Evolutionary conservation across 345 rosid species (phyloP).

Genomic region (Eutrema japonicum): DNA sequence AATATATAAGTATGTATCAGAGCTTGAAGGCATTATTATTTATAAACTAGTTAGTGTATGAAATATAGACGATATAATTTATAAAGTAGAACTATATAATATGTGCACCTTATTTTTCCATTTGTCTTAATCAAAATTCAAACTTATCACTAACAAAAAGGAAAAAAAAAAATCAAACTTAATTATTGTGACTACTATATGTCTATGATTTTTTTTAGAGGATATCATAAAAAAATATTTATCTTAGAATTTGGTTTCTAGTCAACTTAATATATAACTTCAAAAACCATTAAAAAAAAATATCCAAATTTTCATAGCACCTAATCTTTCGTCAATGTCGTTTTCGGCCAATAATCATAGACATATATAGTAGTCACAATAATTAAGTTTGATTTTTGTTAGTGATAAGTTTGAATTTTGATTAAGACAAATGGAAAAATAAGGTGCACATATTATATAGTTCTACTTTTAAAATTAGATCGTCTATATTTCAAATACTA

Average conservation of each 20-base stretch:
- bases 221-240: no score
- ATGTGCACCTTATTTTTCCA: constrained; percentile 7
- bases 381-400: background rate
- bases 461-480: background rate
- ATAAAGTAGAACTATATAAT: background rate
- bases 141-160: constrained; percentile 7
- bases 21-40: no score
- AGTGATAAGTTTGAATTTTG: constrained; percentile 24
- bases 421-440: constrained; percentile 28
- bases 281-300: no score
- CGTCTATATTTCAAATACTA: background rate
- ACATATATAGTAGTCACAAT: constrained; percentile 3
- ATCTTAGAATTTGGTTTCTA: no score
- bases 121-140: constrained; percentile 33
- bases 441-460: constrained; percentile 1
- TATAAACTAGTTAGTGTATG: no score
- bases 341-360: constrained; percentile 23
- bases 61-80: background rate
- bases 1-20: no score
- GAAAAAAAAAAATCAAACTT: background rate
- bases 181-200: background rate
- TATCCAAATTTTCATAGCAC: background rate
- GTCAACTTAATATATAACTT: background rate
- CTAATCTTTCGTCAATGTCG: constrained; percentile 10
- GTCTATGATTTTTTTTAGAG: no score